Base-by-base conservation (phyloP, 345 rosid species). In the Kandelia obovata region DNA sequence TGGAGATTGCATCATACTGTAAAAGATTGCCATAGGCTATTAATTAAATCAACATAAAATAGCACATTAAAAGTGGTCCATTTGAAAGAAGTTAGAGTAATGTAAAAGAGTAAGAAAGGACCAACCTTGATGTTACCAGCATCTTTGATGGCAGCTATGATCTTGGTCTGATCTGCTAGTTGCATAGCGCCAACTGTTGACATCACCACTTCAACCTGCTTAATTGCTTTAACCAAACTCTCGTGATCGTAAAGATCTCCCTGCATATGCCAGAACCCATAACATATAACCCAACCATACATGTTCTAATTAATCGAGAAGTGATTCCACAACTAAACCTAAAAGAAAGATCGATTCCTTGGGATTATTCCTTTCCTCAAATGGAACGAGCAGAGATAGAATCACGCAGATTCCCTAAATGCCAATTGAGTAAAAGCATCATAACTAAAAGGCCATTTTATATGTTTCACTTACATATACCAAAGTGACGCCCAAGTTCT, bases 181-280 rank as follows among this genome's bases (percentile, higher is more conserved):
- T 81, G 85, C 37, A 53, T 21, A 34, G 27, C 8, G 52, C 84
- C 86, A 30, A 83, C 76, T 7, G 86, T 71, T 5, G 87, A 79
- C 62, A 86, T 83, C 59, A 86, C 86, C 65, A 86, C 86, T 71
- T 86, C 89, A 16, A 80, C 86, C 21, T 83, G 80, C 79, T 81
- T 81, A 61, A 86, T 76, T 21, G 84, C 86, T 61, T 77, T 80
- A 62, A 79, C 87, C 68, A 86, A 74, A 71, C 84, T 86, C 66
- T 71, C 83, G 9, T 86, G 83, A 20, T 82, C 77, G 70, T 67
- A 71, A 43, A 83, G 28, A 75, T 78, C 82, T 39, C 83, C 77
- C 77, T 73, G 71, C 67, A 61, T 3, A 3, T 43, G 49, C 49
- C 49, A 43, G 13, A 13, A 43, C 49, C 15, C 5, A 13, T 13